Evolutionary conservation across 2,329 filamentous ascomycete genomes (phyloP), one percentile per base, ranked within the genome.

Genomic region (Fusarium phyllophilum): DNA sequence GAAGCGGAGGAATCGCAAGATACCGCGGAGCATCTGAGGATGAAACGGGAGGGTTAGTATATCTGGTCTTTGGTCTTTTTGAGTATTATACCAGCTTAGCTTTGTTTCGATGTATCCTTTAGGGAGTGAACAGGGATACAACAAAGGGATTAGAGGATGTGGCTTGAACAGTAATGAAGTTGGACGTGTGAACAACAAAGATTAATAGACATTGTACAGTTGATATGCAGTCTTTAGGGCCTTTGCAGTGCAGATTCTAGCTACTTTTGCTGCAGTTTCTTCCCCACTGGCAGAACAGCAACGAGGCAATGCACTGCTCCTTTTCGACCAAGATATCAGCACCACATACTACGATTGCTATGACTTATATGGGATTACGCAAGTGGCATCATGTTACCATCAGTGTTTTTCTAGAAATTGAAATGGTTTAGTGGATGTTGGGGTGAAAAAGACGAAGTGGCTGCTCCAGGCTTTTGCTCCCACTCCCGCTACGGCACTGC

Each of bases 1-100:
- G 80, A 75, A 73, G 73, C 74, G 44, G 29, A 56, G 51, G 60
- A 45, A 63, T 60, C 54, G 58, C 55, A 72, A 70, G 76, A 70
- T 55, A 45, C 58, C 56, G 49, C 39, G 66, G 49, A 77, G 66
- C 45, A 59, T 66, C 34, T 77, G 68, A 78, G 41, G 46, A 39
- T 24, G 26, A 12, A 10, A 49, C 34, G 24, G 15, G 56, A 55
- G 26, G 64, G 67, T 62, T n/a, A 29, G 20, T 29, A 71, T 75
- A 72, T 75, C 48, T 65, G 61, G 46, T 59, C 38, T 45, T 68
- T 58, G 45, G 56, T 58, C 48, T 49, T 59, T 56, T 68, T 38
- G 48, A 46, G 59, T 63, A 66, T 55, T 60, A 71, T 70, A 70
- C 42, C 66, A 58, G 38, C 41, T 70, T 54, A 48, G 42, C 41